A percentile compares a stretch with the other conserved stretches of the same genome.
Evolutionary conservation across 1,284 basidiomycete species (phyloP).

Genomic region (Trichosporon sp.): DNA sequence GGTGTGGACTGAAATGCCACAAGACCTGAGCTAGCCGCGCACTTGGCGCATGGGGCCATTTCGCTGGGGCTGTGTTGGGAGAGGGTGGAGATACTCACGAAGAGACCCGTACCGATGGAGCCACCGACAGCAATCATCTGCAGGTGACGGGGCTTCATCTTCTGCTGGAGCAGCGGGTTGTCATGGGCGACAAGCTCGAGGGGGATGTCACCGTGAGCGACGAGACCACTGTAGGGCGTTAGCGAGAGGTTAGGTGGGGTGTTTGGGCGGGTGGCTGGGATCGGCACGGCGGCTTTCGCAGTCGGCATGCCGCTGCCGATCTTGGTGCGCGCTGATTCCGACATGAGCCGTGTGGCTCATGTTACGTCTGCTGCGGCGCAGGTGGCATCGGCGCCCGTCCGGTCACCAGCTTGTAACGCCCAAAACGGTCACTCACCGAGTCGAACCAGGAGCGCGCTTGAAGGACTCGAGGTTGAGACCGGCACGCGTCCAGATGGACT

Average conservation of each 20-base stretch:
- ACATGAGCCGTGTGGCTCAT: background rate
- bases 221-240: slow-evolving; percentile 37
- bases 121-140: slow-evolving; percentile 58
- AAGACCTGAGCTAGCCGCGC: background rate
- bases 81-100: slow-evolving; percentile 26
- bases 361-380: background rate
- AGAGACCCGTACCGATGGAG: slow-evolving; percentile 60
- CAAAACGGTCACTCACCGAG: slow-evolving; percentile 34
- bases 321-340: background rate
- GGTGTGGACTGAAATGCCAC: background rate
- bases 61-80: background rate
- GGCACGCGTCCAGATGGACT: slow-evolving; percentile 52
- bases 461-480: slow-evolving; percentile 56
- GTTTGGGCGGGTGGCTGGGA: background rate
- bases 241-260: background rate
- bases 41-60: background rate
- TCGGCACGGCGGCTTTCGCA: background rate
- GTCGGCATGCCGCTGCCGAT: background rate
- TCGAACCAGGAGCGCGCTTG: slow-evolving; percentile 57
- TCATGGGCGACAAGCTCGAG: slow-evolving; percentile 41
- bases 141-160: slow-evolving; percentile 55
- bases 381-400: background rate
- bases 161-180: slow-evolving; percentile 55
- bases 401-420: background rate
- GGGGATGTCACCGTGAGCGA: slow-evolving; percentile 44